phyloP scores from a whole-genome alignment of 371 early-diverging fungal species.

The Mucor saturninus region DNA sequence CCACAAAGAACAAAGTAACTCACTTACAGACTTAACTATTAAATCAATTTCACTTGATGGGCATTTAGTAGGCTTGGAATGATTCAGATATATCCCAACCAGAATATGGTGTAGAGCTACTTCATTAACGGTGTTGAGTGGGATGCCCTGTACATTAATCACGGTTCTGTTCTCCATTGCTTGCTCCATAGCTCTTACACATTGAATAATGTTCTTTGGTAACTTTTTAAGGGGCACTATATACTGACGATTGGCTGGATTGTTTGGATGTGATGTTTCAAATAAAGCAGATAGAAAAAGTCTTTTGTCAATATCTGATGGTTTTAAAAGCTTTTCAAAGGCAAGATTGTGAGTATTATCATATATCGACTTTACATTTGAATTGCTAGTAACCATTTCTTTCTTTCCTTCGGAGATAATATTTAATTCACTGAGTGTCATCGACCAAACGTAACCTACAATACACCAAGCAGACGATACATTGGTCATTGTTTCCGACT shows the following conservation, averaged over 20 bases:
- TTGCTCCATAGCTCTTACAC: slow-evolving; percentile 21
- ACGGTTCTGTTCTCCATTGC: slow-evolving; percentile 25
- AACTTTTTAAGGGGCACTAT: slow-evolving; percentile 21
- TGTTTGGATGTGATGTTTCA: slow-evolving; percentile 21
- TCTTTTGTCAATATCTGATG: slow-evolving; percentile 24
- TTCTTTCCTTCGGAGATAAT: slow-evolving; percentile 24
- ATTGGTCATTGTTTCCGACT: slow-evolving; percentile 13
- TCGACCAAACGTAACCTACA: slow-evolving; percentile 21
- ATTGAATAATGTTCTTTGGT: slow-evolving; percentile 21
- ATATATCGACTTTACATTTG: slow-evolving; percentile 22
- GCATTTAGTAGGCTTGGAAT: slow-evolving; percentile 17
- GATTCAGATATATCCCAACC: slow-evolving; percentile 21
- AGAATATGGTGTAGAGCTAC: slow-evolving; percentile 21
- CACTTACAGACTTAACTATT: slow-evolving; percentile 17
- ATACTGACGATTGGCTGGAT: slow-evolving; percentile 19
- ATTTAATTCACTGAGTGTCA: slow-evolving; percentile 22
- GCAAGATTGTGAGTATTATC: slow-evolving; percentile 22
- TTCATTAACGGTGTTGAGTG: slow-evolving; percentile 22
- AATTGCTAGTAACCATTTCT: slow-evolving; percentile 24
- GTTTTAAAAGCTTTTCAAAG: slow-evolving; percentile 22
- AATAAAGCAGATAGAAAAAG: slow-evolving; percentile 26
- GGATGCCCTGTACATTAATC: slow-evolving; percentile 17
- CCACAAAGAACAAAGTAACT: slow-evolving; percentile 26
- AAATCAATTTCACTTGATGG: slow-evolving; percentile 20
- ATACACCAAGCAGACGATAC: slow-evolving; percentile 15